phyloP scores from a whole-genome alignment of 1,284 basidiomycete species.

The Papiliotrema flavescens region DNA sequence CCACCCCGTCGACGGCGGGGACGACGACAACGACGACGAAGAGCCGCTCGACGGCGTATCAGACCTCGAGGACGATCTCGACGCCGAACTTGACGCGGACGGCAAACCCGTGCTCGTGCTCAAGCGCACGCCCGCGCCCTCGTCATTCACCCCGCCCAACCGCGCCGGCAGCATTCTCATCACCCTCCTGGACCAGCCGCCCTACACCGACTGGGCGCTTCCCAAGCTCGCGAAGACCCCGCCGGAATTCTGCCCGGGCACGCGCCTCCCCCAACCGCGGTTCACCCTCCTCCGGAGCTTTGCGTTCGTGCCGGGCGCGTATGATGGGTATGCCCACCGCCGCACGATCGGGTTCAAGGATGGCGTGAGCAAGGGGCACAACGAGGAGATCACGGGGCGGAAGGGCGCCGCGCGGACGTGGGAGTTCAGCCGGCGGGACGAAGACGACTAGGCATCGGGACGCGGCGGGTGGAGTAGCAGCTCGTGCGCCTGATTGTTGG shows the following conservation, averaged over 20 bases:
- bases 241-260: conserved; percentile 27
- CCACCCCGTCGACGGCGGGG: conserved; percentile 17
- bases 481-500: no score
- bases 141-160: conserved; percentile 40
- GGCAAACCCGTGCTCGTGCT: conserved; percentile 18
- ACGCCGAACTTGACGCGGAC: conserved; percentile 37
- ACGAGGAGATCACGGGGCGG: conserved; percentile 46
- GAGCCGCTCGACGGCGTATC: conserved; percentile 21
- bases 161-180: conserved; percentile 65
- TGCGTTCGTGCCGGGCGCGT: conserved; percentile 66
- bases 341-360: conserved; percentile 76
- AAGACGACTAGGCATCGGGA: background rate
- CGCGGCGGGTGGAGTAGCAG: no score
- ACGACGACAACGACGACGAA: conserved; percentile 51
- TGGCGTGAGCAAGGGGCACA: conserved; percentile 39
- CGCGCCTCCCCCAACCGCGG: conserved; percentile 55
- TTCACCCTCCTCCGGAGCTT: conserved; percentile 79
- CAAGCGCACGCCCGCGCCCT: background rate
- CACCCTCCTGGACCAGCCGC: conserved; percentile 78
- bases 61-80: conserved; percentile 47
- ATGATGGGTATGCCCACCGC: conserved; percentile 83
- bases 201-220: conserved; percentile 86
- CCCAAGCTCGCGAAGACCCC: conserved; percentile 67
- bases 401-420: conserved; percentile 41
- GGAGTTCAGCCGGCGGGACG: conserved; percentile 34